Percentiles rank a stretch among this genome's conserved stretches.
Evolutionary conservation across 352 stramenopile genomes (phyloP).

Genomic region (Hyaloperonospora brassicae): DNA sequence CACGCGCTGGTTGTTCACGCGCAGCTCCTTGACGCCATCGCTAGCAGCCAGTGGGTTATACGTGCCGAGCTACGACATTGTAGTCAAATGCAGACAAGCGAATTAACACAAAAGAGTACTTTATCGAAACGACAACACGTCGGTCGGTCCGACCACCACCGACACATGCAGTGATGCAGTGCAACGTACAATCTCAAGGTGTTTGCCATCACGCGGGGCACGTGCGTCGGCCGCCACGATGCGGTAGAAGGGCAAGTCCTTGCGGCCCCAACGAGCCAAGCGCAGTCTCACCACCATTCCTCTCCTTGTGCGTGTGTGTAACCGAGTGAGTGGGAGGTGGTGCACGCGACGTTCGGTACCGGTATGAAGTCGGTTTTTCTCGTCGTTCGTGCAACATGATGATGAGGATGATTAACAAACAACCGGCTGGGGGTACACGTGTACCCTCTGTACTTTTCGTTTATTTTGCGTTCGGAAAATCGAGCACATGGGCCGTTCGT

Average conservation of each 20-base stretch:
- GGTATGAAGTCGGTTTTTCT: too few relatives aligned
- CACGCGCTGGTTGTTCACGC: constrained; percentile 80
- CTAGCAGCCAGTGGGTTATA: constrained; percentile 80
- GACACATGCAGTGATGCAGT: not conserved
- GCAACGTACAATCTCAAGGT: constrained; percentile 74
- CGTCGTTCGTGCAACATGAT: too few relatives aligned
- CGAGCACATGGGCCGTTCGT: too few relatives aligned
- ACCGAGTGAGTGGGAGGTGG: too few relatives aligned
- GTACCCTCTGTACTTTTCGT: too few relatives aligned
- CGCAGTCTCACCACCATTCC: constrained; percentile 82
- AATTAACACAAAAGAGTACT: not conserved
- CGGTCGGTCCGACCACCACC: not conserved
- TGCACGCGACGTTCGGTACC: too few relatives aligned
- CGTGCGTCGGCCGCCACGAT: constrained; percentile 82
- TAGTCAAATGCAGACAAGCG: not conserved
- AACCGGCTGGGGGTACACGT: too few relatives aligned
- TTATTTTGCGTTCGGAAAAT: too few relatives aligned
- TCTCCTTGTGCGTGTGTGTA: too few relatives aligned
- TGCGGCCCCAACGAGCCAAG: constrained; percentile 77
- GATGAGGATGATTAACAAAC: too few relatives aligned
- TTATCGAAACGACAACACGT: too few relatives aligned
- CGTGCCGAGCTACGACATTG: constrained; percentile 54
- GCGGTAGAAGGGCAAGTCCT: constrained; percentile 85
- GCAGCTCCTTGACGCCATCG: constrained; percentile 82
- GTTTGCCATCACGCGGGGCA: constrained; percentile 74